Base-by-base conservation (phyloP, 495 filamentous ascomycete species). In the Aspergillus egyptiacus region DNA sequence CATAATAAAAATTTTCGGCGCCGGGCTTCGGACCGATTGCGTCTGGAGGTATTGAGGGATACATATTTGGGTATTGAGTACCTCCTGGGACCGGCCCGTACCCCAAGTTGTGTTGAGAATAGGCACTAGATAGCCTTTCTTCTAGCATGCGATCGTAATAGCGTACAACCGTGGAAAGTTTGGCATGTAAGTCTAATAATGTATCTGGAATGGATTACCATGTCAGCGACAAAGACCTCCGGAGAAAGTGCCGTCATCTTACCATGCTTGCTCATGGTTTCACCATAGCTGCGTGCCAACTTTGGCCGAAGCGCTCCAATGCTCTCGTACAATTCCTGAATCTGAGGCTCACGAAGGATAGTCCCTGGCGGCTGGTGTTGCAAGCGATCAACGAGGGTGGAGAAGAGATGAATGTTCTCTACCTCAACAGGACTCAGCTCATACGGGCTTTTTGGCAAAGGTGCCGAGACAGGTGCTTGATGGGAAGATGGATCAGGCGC, bases 211-310 rank as follows among this genome's bases (percentile, higher is more conserved):
- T n/a, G 17, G 53, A 76, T 51, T 76, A 64, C 20, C 22, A 48
- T 49, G 9, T 4, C 24, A 22, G 14, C 32, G 10, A 15, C 18
- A 51, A 24, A 10, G 46, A 17, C 3, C 28, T 31, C 9, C n/a
- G 10, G n/a, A 10, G 9, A 11, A 36, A 38, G 6, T 30, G 34
- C 8, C 15, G 18, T 24, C 73, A 19, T 15, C 81, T 62, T 73
- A 88, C 90, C 91, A 65, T 97, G 93, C 67, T 97, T 98, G 77
- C 91, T 97, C 93, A 97, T 97, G 1, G 93, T 97, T 69, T 98
- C 93, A 30, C 93, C 93, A 68, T 96, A 97, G 6, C 91, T 96
- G 46, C 93, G 80, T 13, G 94, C 94, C 44, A 98, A 72, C 67
- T 98, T 98, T 2, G 93, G 93, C 39, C 93, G 81, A 50, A 98